Evolutionary conservation across 768 basidiomycete genomes (phyloP).

Genomic region (Mycena kentingensis): DNA sequence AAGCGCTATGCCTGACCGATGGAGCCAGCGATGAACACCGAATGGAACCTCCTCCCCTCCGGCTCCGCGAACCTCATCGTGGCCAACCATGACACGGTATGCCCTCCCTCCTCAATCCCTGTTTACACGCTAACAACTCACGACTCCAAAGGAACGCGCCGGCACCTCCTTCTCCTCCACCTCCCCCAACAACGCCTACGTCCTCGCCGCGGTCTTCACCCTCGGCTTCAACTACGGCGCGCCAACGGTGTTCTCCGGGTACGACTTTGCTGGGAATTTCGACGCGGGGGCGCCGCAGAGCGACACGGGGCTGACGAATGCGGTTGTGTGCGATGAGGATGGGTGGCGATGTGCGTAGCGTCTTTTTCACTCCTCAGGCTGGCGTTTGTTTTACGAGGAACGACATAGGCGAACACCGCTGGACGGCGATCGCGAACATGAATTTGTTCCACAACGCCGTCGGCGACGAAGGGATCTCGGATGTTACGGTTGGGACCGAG

Average conservation of each 20-base stretch:
- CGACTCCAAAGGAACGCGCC: conserved; percentile 34
- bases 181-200: conserved; percentile 44
- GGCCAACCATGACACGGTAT: conserved; percentile 44
- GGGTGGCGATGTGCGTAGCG: conserved; percentile 39
- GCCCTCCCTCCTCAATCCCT: not conserved
- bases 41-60: conserved; percentile 39
- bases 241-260: conserved; percentile 43
- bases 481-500: conserved; percentile 15
- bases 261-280: conserved; percentile 32
- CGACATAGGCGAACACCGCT: conserved; percentile 18
- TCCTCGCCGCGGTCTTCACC: conserved; percentile 41
- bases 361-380: not conserved
- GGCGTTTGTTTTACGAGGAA: not conserved
- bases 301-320: conserved; percentile 33
- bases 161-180: conserved; percentile 38
- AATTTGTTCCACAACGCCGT: conserved; percentile 24
- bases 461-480: conserved; percentile 12
- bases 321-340: conserved; percentile 30
- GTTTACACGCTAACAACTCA: not conserved
- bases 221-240: conserved; percentile 48
- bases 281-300: conserved; percentile 42
- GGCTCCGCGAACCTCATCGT: conserved; percentile 44
- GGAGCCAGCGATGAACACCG: conserved; percentile 1
- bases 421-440: conserved; percentile 20
- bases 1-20: too few species aligned